phyloP scores from a whole-genome alignment of 192 early-diverging fungal species.

The Geosiphon pyriformis region DNA sequence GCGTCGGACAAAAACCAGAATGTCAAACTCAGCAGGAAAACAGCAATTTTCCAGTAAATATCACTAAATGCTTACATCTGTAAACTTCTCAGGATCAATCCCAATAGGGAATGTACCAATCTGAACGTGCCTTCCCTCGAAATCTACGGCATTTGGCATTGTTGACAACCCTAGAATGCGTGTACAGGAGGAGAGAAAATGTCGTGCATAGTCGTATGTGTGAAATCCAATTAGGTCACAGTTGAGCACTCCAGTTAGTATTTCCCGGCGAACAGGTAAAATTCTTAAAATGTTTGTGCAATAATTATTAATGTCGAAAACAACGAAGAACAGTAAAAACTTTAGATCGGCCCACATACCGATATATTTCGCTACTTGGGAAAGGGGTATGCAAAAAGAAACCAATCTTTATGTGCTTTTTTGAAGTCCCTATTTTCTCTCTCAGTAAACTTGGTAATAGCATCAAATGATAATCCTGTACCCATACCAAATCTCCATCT shows the following conservation, averaged over 20 bases:
- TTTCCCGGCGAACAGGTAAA: conserved; percentile 88
- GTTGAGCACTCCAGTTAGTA: conserved; percentile 86
- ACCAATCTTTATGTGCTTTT: conserved; percentile 86
- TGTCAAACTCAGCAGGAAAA: too few species aligned
- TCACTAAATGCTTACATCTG: conserved; percentile 33
- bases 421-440: conserved; percentile 50
- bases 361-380: conserved; percentile 93
- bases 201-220: conserved; percentile 98
- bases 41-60: too few species aligned
- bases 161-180: conserved; percentile 91
- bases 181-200: conserved; percentile 96
- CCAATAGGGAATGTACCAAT: conserved; percentile 99
- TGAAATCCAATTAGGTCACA: conserved; percentile 98
- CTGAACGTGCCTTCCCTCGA: conserved; percentile 86
- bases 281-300: conserved; percentile 45
- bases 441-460: conserved; percentile 84
- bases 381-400: conserved; percentile 99
- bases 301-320: neutral
- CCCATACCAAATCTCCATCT: conserved; percentile 87
- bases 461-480: conserved; percentile 99
- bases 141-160: conserved; percentile 91
- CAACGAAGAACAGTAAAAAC: neutral
- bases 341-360: conserved; percentile 38
- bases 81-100: conserved; percentile 94
- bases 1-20: neutral